A percentile compares a stretch with the other conserved stretches of the same genome.
These are phyloP conservation scores for Fagus crenata DNA, from an alignment of 306 rosid species.

Conservation along the genomic window DNA sequence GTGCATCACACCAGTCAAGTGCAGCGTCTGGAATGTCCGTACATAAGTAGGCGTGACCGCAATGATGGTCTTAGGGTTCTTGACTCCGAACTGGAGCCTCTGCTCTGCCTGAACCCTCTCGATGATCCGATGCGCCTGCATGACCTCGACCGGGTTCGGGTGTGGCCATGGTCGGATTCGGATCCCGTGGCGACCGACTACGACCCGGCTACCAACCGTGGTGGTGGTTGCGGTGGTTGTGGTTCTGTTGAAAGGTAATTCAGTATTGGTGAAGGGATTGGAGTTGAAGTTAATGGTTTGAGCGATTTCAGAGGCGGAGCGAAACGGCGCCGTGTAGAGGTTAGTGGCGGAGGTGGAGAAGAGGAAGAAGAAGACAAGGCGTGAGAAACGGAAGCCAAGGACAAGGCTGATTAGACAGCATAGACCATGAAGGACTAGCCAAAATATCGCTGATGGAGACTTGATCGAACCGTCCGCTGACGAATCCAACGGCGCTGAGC, in stretches of 20 bases:
- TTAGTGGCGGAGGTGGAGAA: conserved; percentile 65
- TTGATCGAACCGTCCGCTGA: conserved; percentile 60
- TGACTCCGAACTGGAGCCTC: conserved; percentile 77
- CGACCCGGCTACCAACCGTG: conserved; percentile 56
- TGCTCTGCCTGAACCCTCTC: conserved; percentile 92
- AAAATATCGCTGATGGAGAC: conserved; percentile 78
- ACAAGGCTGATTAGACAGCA: conserved; percentile 91
- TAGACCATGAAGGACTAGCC: conserved; percentile 85
- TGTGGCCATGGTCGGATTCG: conserved; percentile 99
- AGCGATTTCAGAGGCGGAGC: conserved; percentile 49
- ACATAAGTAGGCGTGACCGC: conserved; percentile 86
- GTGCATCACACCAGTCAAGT: conserved; percentile 91
- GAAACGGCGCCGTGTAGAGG: conserved; percentile 70
- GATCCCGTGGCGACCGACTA: conserved; percentile 98
- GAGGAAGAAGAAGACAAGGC: conserved; percentile 89
- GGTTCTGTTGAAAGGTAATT: conserved; percentile 45
- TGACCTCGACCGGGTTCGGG: conserved; percentile 88
- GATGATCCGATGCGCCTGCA: conserved; percentile 92
- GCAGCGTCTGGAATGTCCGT: conserved; percentile 89
- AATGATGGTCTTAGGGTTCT: conserved; percentile 69
- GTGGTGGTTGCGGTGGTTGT: conserved; percentile 22
- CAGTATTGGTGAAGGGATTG: conserved; percentile 29
- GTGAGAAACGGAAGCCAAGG: conserved; percentile 94
- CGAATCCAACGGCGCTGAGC: conserved; percentile 62
- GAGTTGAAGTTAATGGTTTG: conserved; percentile 34